phyloP scores from a whole-genome alignment of 2,329 filamentous ascomycete species.

The Apiospora arundinis region DNA sequence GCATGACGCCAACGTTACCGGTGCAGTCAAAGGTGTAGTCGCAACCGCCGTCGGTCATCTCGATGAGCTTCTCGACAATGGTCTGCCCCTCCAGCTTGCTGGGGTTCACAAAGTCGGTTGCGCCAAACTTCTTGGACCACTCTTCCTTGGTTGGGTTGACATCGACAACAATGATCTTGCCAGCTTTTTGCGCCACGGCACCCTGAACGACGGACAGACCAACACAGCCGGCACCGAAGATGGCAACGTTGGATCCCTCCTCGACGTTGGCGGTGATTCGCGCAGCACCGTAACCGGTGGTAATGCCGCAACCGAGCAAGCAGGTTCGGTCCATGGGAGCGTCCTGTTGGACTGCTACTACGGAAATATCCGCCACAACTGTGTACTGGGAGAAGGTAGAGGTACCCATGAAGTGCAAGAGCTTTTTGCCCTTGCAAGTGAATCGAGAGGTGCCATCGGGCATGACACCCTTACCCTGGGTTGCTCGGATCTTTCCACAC shows the following conservation, averaged over 20 bases:
- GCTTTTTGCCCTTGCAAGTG: constrained; percentile 91
- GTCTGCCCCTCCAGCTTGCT: constrained; percentile 77
- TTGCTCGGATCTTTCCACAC: constrained; percentile 97
- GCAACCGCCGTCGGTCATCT: constrained; percentile 97
- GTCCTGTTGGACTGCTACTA: constrained; percentile 88
- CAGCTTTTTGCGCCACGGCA: constrained; percentile 81
- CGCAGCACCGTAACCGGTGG: constrained; percentile 95
- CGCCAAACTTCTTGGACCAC: constrained; percentile 94
- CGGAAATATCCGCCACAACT: constrained; percentile 97
- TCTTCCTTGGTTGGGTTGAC: constrained; percentile 90
- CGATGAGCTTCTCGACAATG: constrained; percentile 90
- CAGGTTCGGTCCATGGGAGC: constrained; percentile 97
- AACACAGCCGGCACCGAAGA: constrained; percentile 96
- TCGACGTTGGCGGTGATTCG: constrained; percentile 92
- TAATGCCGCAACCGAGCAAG: constrained; percentile 96
- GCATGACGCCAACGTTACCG: constrained; percentile 92
- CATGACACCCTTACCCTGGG: constrained; percentile 95
- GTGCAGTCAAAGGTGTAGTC: constrained; percentile 99
- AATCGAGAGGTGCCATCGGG: constrained; percentile 95
- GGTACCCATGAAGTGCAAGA: constrained; percentile 99
- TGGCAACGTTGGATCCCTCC: constrained; percentile 84
- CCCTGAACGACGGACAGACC: constrained; percentile 96
- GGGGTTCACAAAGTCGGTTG: constrained; percentile 96
- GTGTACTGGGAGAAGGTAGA: constrained; percentile 99
- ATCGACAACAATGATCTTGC: constrained; percentile 75